A percentile compares a stretch with the other conserved stretches of the same genome.
phyloP scores from a whole-genome alignment of 1,284 basidiomycete genomes.

The Phellinidium pouzarii region DNA sequence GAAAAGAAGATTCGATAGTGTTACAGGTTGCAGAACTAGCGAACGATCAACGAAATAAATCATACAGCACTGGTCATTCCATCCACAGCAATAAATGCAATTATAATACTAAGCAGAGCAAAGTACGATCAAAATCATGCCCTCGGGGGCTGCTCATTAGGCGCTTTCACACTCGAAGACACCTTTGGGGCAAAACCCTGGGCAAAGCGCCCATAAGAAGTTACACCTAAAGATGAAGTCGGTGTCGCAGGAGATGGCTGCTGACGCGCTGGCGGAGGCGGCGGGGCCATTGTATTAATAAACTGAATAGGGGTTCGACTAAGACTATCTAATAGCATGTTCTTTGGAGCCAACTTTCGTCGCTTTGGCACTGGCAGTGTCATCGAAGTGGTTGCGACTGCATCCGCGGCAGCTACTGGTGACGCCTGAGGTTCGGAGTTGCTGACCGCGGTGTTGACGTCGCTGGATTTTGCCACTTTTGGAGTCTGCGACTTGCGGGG shows the following conservation, averaged over 20 bases:
- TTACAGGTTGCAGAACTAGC: too few species aligned
- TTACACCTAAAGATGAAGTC: neutral
- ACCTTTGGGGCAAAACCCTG: neutral
- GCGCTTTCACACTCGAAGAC: neutral
- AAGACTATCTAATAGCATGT: neutral
- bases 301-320: neutral
- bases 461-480: neutral
- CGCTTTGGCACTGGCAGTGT: neutral
- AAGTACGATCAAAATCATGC: too few species aligned
- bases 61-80: too few species aligned
- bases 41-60: too few species aligned
- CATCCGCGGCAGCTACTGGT: slow-evolving; percentile 28
- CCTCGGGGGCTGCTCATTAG: neutral
- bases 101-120: too few species aligned
- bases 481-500: slow-evolving; percentile 22
- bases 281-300: slow-evolving; percentile 10
- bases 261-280: neutral
- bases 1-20: neutral
- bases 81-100: too few species aligned
- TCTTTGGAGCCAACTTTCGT: neutral
- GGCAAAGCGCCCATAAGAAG: neutral
- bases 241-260: neutral
- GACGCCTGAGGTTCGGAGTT: slow-evolving; percentile 32
- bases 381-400: neutral
- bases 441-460: slow-evolving; percentile 21